Evolutionary conservation across 116 monocot species (phyloP).

Genomic region (Cymodocea nodosa): DNA sequence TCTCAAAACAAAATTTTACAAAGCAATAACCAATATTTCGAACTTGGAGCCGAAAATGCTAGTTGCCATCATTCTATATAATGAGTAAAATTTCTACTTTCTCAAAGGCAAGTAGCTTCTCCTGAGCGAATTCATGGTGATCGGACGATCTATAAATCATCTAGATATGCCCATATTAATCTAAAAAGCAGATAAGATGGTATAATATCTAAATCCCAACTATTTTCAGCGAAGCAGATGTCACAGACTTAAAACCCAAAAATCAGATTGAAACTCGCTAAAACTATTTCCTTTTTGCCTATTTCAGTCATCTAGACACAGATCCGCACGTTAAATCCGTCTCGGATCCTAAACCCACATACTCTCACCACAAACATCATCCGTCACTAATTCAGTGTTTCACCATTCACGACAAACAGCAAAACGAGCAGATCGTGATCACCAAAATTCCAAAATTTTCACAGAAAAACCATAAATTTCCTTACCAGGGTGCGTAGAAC

Average conservation of each 20-base stretch:
- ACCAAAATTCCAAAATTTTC: neutral
- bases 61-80: too few species aligned
- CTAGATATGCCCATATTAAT: too few species aligned
- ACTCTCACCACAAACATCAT: neutral
- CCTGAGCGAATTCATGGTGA: too few species aligned
- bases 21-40: too few species aligned
- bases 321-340: neutral
- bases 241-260: neutral
- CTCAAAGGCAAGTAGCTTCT: too few species aligned
- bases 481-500: slow-evolving; percentile 89
- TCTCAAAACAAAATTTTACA: too few species aligned
- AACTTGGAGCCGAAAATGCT: too few species aligned
- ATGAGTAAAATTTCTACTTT: too few species aligned
- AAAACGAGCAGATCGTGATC: neutral
- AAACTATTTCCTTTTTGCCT: neutral
- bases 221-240: neutral
- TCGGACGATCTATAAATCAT: too few species aligned
- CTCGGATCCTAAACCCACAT: too few species aligned
- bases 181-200: too few species aligned
- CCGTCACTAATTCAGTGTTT: neutral
- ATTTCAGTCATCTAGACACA: neutral
- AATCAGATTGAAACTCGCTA: neutral
- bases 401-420: neutral
- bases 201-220: too few species aligned
- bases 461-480: neutral